Base-by-base conservation (phyloP, 192 early-diverging fungal species). In the Coemansia sp. region DNA sequence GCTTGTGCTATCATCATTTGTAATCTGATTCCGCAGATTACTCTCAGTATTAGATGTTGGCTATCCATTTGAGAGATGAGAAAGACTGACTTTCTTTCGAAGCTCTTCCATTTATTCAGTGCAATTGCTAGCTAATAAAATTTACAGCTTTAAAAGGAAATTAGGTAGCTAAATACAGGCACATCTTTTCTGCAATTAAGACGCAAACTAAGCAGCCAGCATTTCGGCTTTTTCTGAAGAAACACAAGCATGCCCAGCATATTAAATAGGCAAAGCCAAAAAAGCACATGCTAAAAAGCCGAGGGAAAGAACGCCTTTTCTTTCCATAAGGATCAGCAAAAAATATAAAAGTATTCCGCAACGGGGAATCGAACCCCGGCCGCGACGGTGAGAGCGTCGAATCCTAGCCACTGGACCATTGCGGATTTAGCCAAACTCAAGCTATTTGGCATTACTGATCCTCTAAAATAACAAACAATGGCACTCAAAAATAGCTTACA, bases 331-430 rank as follows among this genome's bases (percentile, higher is more conserved):
- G 35, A n/a, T 13, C 9, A 40, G 39, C 39, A 40, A 8, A 34
- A 55, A 31, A 48, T 20, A 37, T 16, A 66, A 66, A 58, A 25
- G 21, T 26, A 20, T 56, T 66, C 64, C 64, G 64, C 49, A 66
- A 66, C 64, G 64, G 64, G 64, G 64, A 66, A 66, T 66, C 53
- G 64, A 66, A 66, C 64, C 64, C 64, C 64, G 64, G 64, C 64
- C 64, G 56, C 51, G 53, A 58, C 64, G 64, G 64, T 66, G 64
- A 66, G 64, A 66, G 64, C 64, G 64, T 58, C 59, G 59, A 40
- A 61, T 61, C 59, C 59, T 61, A 61, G 59, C 59, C 59, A 66
- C 64, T 66, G 37, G 64, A 66, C 64, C 64, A 66, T 66, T 66
- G 49, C 64, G 64, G 64, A 40, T 40, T 40, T 40, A 4, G 4